Evolutionary conservation across 345 rosid genomes (phyloP).

Genomic region (Eucalyptus tenuipes): DNA sequence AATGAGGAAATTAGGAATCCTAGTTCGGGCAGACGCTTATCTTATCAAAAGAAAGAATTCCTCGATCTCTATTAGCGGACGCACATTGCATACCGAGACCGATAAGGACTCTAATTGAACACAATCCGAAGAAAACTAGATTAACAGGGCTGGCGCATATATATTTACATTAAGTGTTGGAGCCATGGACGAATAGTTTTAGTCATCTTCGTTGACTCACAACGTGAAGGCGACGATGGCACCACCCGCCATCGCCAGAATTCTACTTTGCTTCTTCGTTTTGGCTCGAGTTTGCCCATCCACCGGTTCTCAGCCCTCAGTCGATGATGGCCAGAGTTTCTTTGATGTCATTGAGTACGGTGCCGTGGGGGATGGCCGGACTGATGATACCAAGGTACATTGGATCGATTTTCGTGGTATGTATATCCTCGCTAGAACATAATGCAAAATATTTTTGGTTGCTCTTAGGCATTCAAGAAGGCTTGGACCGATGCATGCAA

Average conservation of each 20-base stretch:
- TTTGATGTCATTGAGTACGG: background rate
- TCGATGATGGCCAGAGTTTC: background rate
- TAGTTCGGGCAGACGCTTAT: background rate
- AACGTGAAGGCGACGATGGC: background rate
- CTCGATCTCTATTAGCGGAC: background rate
- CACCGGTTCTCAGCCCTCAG: background rate
- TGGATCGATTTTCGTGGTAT: background rate
- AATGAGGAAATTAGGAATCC: background rate
- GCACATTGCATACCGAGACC: background rate
- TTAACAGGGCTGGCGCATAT: background rate
- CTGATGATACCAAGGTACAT: background rate
- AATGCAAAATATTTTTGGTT: background rate
- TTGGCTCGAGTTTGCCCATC: background rate
- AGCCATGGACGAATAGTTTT: background rate
- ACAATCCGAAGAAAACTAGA: background rate
- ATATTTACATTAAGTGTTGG: background rate
- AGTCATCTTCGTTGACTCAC: background rate
- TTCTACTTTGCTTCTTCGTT: background rate
- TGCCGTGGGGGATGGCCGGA: background rate
- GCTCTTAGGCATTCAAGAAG: constrained; percentile 16
- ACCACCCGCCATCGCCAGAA: background rate
- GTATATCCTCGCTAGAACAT: background rate
- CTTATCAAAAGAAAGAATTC: background rate
- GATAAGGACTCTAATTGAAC: background rate
- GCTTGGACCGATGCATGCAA: constrained; percentile 30